These are phyloP conservation scores for Ajuga reptans DNA, from an alignment of 305 asterid species.

Conservation along the genomic window DNA sequence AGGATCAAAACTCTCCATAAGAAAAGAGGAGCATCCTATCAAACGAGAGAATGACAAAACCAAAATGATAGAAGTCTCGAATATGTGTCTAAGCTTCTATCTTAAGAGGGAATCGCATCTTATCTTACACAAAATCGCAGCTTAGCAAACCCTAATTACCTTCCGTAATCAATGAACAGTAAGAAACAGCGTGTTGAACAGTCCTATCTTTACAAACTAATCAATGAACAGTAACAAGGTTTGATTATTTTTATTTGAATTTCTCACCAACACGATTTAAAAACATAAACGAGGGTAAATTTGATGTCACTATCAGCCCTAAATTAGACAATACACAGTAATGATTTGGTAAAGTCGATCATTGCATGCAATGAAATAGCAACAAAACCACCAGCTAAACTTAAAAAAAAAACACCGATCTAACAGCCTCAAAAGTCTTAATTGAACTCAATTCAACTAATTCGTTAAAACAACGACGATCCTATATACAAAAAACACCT, in stretches of 20 bases:
- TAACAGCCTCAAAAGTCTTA: conserved; percentile 10
- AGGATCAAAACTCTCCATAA: too few relatives aligned
- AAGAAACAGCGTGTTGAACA: too few relatives aligned
- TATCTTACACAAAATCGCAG: not conserved
- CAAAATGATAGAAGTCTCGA: conserved; percentile 3
- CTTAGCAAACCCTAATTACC: conserved; percentile 28
- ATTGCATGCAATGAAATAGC: conserved; percentile 31
- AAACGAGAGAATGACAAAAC: too few relatives aligned
- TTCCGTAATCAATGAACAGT: conserved; percentile 27
- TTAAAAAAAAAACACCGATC: conserved; percentile 17
- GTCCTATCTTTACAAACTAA: too few relatives aligned
- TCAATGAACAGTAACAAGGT: too few relatives aligned
- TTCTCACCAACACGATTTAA: too few relatives aligned
- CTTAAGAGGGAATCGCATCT: not conserved
- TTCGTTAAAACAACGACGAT: conserved; percentile 4
- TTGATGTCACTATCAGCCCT: conserved; percentile 30
- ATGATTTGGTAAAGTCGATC: conserved; percentile 21
- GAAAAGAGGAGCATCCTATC: too few relatives aligned
- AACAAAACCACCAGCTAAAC: conserved; percentile 15
- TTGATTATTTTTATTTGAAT: too few relatives aligned
- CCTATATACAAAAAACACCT: conserved; percentile 24
- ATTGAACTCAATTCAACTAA: conserved; percentile 20
- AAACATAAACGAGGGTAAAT: not conserved
- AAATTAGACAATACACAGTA: conserved; percentile 20
- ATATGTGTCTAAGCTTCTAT: not conserved